phyloP scores from a whole-genome alignment of 2,329 filamentous ascomycete species.

The Penicillium janthinellum region DNA sequence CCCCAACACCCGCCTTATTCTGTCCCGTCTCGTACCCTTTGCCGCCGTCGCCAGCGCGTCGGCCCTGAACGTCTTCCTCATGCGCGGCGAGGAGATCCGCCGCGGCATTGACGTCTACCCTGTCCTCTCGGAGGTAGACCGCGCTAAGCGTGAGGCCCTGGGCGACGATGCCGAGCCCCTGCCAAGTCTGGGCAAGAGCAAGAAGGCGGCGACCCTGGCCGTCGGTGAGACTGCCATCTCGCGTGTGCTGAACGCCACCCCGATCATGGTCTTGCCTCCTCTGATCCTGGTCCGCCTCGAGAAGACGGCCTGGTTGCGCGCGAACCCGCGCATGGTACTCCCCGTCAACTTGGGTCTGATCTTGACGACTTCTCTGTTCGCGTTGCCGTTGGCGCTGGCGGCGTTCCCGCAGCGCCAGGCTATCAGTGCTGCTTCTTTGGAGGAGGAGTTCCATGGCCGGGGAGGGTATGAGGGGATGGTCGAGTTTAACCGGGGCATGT shows the following conservation, averaged over 20 bases:
- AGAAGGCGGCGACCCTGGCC: constrained; percentile 82
- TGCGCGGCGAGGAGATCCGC: constrained; percentile 95
- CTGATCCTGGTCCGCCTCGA: constrained; percentile 83
- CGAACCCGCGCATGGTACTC: constrained; percentile 72
- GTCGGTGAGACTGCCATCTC: constrained; percentile 92
- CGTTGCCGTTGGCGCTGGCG: constrained; percentile 83
- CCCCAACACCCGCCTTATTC: constrained; percentile 72
- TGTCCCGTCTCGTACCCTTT: constrained; percentile 90
- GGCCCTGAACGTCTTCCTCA: constrained; percentile 92
- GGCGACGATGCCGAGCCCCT: constrained; percentile 59
- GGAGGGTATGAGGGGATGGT: constrained; percentile 80
- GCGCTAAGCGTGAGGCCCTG: constrained; percentile 63
- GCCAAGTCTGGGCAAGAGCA: constrained; percentile 78
- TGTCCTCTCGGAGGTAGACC: constrained; percentile 71
- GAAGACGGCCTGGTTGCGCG: constrained; percentile 77
- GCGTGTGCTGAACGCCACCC: constrained; percentile 88
- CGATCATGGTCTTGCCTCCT: constrained; percentile 95
- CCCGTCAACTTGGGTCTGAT: constrained; percentile 88
- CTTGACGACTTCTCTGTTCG: constrained; percentile 81
- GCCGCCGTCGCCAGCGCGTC: constrained; percentile 91
- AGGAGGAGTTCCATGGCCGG: constrained; percentile 81
- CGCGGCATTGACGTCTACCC: constrained; percentile 92
- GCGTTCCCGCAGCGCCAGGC: constrained; percentile 91
- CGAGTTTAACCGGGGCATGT: constrained; percentile 97
- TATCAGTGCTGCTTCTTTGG: constrained; percentile 72